Conservation (phyloP, 306 rosid species). For the Adenanthera pavonina region DNA sequence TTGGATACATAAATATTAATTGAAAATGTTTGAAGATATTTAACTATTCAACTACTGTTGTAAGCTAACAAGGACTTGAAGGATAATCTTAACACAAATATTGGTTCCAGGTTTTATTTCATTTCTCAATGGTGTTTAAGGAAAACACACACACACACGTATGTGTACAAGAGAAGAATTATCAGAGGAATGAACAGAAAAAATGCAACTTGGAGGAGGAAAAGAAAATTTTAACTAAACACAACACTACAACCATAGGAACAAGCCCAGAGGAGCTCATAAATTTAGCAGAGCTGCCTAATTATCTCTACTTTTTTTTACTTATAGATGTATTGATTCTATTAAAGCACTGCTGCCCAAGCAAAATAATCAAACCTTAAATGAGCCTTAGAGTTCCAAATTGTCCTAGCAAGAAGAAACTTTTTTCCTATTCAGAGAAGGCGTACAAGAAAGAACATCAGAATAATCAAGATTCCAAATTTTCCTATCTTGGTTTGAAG, state of each 20-base stretch:
- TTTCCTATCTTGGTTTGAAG: not conserved
- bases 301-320: not conserved
- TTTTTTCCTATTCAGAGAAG: not conserved
- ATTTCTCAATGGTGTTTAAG: too few relatives aligned
- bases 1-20: not conserved
- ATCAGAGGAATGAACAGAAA: not conserved
- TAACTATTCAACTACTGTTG: not conserved
- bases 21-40: not conserved
- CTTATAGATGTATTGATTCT: not conserved
- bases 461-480: not conserved
- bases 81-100: not conserved
- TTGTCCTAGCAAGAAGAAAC: not conserved
- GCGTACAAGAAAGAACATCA: not conserved
- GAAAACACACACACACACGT: too few relatives aligned
- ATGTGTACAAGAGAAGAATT: too few relatives aligned
- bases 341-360: not conserved
- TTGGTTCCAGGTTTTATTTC: too few relatives aligned
- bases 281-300: not conserved
- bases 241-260: not conserved
- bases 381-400: not conserved
- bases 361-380: not conserved
- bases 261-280: not conserved
- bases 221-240: not conserved
- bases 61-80: not conserved
- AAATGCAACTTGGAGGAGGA: not conserved